Percentiles rank a stretch among this genome's conserved stretches.
Evolutionary conservation across 2,329 filamentous ascomycete genomes (phyloP).

Genomic region (Teratosphaeriaceae sp.): DNA sequence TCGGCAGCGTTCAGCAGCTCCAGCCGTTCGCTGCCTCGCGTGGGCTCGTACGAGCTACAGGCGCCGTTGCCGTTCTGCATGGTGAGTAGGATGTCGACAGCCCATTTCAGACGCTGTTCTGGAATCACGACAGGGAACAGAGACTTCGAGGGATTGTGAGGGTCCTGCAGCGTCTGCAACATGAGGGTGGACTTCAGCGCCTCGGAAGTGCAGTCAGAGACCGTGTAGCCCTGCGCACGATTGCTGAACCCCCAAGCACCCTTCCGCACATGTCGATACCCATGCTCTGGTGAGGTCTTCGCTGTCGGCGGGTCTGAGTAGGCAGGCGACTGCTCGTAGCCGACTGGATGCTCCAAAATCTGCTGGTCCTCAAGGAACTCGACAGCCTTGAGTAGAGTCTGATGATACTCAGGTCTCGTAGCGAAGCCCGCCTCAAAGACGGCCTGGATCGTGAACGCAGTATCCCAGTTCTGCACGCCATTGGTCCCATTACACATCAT

Average conservation of each 20-base stretch:
- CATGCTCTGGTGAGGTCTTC: conserved; percentile 21
- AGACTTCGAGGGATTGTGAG: conserved; percentile 12
- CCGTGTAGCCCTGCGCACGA: conserved; percentile 84
- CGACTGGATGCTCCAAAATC: conserved; percentile 72
- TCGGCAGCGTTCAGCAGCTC: conserved; percentile 92
- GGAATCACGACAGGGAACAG: conserved; percentile 65
- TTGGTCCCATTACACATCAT: conserved; percentile 96
- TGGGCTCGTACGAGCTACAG: conserved; percentile 83
- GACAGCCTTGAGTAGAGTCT: conserved; percentile 77
- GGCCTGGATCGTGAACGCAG: conserved; percentile 79
- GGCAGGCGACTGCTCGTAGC: conserved; percentile 59
- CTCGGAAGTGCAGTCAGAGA: conserved; percentile 91
- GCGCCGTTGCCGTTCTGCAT: conserved; percentile 86
- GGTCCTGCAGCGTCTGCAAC: conserved; percentile 66
- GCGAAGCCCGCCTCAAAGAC: conserved; percentile 72
- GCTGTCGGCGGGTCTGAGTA: conserved; percentile 27
- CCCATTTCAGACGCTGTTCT: conserved; percentile 73
- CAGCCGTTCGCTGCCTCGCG: conserved; percentile 67
- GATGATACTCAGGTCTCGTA: conserved; percentile 67
- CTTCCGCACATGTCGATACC: conserved; percentile 81
- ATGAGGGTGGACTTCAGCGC: conserved; percentile 80
- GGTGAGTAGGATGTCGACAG: conserved; percentile 81
- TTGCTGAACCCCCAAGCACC: conserved; percentile 97
- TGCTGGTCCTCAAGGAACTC: conserved; percentile 87
- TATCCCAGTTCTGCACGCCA: conserved; percentile 98